Base-by-base conservation (phyloP, 73 alveolate genomes). In the Durusdinium trenchii region DNA sequence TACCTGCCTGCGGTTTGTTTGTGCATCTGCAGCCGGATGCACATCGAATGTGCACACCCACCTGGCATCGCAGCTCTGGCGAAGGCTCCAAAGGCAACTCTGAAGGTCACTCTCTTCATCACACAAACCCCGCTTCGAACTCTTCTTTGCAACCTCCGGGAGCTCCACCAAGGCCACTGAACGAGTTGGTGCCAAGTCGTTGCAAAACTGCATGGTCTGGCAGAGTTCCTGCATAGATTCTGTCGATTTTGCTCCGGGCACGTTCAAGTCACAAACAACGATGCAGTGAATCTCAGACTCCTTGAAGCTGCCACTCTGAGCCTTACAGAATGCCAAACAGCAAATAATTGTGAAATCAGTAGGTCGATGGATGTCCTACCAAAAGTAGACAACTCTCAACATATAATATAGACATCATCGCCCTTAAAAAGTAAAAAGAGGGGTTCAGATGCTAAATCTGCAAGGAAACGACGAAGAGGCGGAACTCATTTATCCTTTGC, bases 401-500 rank as follows among this genome's bases (percentile, higher is more conserved):
- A n/a, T n/a, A n/a, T n/a, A n/a, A n/a, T n/a, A n/a, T n/a, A n/a
- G n/a, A n/a, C n/a, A n/a, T n/a, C n/a, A n/a, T n/a, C n/a, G n/a
- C n/a, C n/a, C n/a, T n/a, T n/a, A n/a, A n/a, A n/a, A n/a, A n/a
- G n/a, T n/a, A n/a, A n/a, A n/a, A n/a, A n/a, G n/a, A n/a, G n/a
- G n/a, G n/a, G n/a, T n/a, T n/a, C n/a, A n/a, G n/a, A n/a, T n/a
- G n/a, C n/a, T n/a, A n/a, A n/a, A n/a, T n/a, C n/a, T 3, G 4
- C 40, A 43, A 30, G 32, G 91, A 2, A 2, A 32, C 91, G 48
- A 81, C 91, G 35, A 26, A 81, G 50, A 45, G 40, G 48, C 91
- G 71, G 48, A 7, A 81, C 50, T 81, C 91, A 43, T 81, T 81
- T 46, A 81, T 46, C 69, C 50, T 46, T 9, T 47, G 91, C 91